Evolutionary conservation across 2,329 filamentous ascomycete genomes (phyloP), one percentile per base, ranked within the genome.

Genomic region (Ascochyta clinopodiicola): DNA sequence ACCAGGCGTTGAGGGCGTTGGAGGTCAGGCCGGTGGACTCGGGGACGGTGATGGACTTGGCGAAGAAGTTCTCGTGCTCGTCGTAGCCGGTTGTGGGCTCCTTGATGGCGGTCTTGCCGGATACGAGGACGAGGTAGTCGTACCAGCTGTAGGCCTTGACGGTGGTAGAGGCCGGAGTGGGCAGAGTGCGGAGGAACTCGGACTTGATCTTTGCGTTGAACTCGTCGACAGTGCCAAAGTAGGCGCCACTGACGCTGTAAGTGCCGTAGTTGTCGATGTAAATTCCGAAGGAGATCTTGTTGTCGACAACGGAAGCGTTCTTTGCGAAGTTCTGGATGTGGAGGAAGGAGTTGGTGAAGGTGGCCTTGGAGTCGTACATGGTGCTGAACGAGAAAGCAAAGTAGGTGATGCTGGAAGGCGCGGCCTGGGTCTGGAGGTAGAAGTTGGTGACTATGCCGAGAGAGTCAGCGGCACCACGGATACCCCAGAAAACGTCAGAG

Each of bases 81-180:
- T 71, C 65, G 60, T 77, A 77, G 50, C 72, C 74, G 3, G 66
- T 73, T 0, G 68, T 37, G 2, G 73, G 71, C 15, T 55, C 63
- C 22, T 57, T 64, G 60, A 76, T 67, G 35, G 57, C 60, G 17
- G 46, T 58, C 22, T 64, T 58, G 56, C 67, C 71, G 12, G 69
- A 71, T 4, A 70, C 77, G 78, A 59, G 82, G 70, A 68, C 77
- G 77, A 79, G 69, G 48, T 75, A 77, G 42, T 71, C 63, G 51
- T 76, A 74, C 70, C 71, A 75, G 51, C 64, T 70, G 71, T 69
- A 60, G 7, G 61, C 66, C 39, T 59, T 53, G 21, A 75, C 64
- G 0, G 60, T 70, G 29, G 62, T 59, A 6, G 59, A 50, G 1
- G 57, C 51, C 6, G 72, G 60, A 6, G 60, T 51, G 8, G 74